Conservation (phyloP, 345 rosid genomes). For the Eutrema heterophyllum region DNA sequence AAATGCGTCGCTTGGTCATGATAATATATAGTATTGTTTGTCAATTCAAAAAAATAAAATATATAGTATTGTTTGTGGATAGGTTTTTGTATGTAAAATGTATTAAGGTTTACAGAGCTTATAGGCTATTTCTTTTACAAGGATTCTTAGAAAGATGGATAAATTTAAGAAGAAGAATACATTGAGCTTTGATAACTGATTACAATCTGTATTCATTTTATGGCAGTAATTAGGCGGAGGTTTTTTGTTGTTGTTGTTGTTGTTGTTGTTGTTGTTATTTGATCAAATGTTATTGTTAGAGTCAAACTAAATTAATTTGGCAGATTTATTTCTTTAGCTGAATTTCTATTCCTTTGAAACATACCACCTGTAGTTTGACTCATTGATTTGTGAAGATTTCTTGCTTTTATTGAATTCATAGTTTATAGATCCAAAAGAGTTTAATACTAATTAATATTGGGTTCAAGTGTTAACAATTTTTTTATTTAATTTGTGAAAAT, state of each 20-base stretch:
- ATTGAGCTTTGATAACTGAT: background rate
- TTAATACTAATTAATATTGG: background rate
- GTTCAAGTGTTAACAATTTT: background rate
- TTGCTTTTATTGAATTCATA: background rate
- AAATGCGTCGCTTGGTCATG: constrained; percentile 15
- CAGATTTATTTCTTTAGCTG: background rate
- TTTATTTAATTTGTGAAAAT: background rate
- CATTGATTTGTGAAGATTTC: background rate
- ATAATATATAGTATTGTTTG: background rate
- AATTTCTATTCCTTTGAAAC: background rate
- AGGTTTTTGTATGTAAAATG: background rate
- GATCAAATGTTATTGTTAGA: background rate
- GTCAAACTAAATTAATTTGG: background rate
- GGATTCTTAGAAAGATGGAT: background rate
- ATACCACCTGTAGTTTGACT: background rate
- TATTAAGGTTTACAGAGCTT: background rate
- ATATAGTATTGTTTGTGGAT: too few relatives aligned
- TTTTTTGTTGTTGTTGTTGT: background rate
- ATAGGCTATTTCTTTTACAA: background rate
- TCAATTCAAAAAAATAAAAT: too few relatives aligned
- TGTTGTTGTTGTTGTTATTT: background rate
- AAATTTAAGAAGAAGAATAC: background rate
- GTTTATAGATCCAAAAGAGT: background rate
- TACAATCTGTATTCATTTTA: background rate
- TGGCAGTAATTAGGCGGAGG: background rate